A percentile compares a stretch with the other conserved stretches of the same genome.
Conservation (phyloP, 108 stramenopile genomes). For the Fistulifera solaris region DNA sequence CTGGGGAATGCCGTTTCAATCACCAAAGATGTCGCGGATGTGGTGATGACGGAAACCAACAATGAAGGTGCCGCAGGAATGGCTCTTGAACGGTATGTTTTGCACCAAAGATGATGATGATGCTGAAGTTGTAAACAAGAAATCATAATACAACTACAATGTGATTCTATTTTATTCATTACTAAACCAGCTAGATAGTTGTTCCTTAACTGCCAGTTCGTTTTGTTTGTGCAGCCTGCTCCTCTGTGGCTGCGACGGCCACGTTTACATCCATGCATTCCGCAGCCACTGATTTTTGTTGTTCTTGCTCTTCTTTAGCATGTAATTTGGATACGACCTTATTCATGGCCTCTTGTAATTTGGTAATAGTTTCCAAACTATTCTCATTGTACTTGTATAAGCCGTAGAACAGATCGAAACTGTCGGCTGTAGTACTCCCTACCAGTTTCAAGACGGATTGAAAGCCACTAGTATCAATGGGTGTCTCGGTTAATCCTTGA, state of each 20-base stretch:
- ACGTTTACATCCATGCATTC: too few relatives aligned
- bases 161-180: too few relatives aligned
- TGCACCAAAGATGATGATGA: background rate
- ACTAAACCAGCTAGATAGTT: too few relatives aligned
- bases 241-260: too few relatives aligned
- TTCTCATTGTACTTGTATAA: slow-evolving; percentile 92
- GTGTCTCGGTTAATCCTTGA: slow-evolving; percentile 65
- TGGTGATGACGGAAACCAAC: slow-evolving; percentile 65
- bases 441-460: slow-evolving; percentile 87
- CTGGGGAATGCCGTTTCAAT: slow-evolving; percentile 75
- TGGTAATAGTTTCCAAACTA: slow-evolving; percentile 42
- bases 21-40: slow-evolving; percentile 69
- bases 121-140: too few relatives aligned
- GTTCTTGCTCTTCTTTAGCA: slow-evolving; percentile 43
- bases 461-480: slow-evolving; percentile 97
- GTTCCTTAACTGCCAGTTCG: too few relatives aligned
- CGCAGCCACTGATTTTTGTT: slow-evolving; percentile 9
- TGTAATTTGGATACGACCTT: slow-evolving; percentile 48
- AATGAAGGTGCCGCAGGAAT: slow-evolving; percentile 88
- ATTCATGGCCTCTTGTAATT: slow-evolving; percentile 48
- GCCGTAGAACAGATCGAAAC: slow-evolving; percentile 97
- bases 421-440: slow-evolving; percentile 90
- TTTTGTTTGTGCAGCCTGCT: too few relatives aligned
- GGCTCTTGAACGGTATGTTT: slow-evolving; percentile 55
- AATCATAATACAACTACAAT: too few relatives aligned